Base-by-base conservation (phyloP, 148 eudicot species). In the Silene uniflora region DNA sequence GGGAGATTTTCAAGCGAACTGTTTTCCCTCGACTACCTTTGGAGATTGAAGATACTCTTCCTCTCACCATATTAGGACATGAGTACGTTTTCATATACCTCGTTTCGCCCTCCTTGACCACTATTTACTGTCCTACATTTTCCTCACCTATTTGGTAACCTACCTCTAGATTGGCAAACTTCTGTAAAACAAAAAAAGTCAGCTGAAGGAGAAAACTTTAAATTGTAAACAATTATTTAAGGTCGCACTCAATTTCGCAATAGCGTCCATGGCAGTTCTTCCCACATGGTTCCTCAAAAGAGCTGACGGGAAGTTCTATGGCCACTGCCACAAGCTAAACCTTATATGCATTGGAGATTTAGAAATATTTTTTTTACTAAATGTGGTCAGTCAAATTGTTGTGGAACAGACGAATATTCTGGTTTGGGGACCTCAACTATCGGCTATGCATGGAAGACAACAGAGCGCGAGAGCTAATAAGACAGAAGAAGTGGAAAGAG, bases 401-500 rank as follows among this genome's bases (percentile, higher is more conserved):
- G 42, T 81, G 73, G 25, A 72, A 76, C 83, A 81, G 83, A 49
- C 88, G 86, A 24, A 87, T 90, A 35, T 83, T 91, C 59, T 94
- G 93, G 95, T 84, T 94, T 18, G 98, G 98, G 56, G 98, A 94
- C 81, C 81, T 94, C 67, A 94, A 94, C 73, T 94, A 94, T 80
- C 79, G 97, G 73, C 84, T 91, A 60, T 70, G 81, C 84, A 67
- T 83, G 86, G 87, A 85, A 52, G 87, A 89, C 71, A 73, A 79
- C 7, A 81, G 76, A 22, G 89, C 98, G 12, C 64, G 83, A 74
- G 86, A 85, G 76, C 84, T 90, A 42, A 81, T 94, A 75, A 80
- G 88, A 62, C 79, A 85, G 73, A 86, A 90, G 75, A 85, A 87
- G 23, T 94, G 98, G 98, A 86, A 86, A 78, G 82, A 91, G 67